Evolutionary conservation across 805 yeast species (phyloP).

Genomic region (Kodamaea fukazawae): DNA sequence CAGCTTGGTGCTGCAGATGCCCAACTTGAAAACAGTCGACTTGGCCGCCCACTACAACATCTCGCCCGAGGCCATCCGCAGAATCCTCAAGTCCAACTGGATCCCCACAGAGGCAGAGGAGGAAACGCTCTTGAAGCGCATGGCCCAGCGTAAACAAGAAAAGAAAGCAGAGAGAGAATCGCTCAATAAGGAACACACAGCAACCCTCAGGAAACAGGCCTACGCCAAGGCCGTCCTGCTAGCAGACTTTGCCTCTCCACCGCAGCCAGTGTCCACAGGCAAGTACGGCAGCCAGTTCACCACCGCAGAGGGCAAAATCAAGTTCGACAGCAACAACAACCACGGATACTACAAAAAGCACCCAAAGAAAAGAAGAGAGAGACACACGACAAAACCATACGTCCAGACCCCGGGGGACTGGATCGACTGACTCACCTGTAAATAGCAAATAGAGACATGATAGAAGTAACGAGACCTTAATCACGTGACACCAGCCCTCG

Average conservation of each 20-base stretch:
- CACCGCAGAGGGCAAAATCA: slow-evolving; percentile 13
- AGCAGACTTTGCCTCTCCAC: slow-evolving; percentile 3
- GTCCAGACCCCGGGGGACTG: slow-evolving; percentile 25
- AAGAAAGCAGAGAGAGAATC: slow-evolving; percentile 8
- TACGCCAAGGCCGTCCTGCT: slow-evolving; percentile 5
- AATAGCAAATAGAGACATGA: background rate
- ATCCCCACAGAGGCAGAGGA: slow-evolving; percentile 58
- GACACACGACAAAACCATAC: slow-evolving; percentile 16
- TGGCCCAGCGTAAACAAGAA: slow-evolving; percentile 14
- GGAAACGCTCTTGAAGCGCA: slow-evolving; percentile 26
- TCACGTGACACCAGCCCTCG: too few relatives aligned
- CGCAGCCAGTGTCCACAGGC: background rate
- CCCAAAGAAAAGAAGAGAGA: slow-evolving; percentile 4
- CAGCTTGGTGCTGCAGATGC: slow-evolving; percentile 51
- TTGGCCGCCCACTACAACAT: slow-evolving; percentile 63
- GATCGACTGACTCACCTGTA: slow-evolving; percentile 11
- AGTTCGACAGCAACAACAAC: slow-evolving; percentile 14
- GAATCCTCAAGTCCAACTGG: slow-evolving; percentile 80
- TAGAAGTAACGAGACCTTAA: slow-evolving; percentile 3
- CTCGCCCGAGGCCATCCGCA: slow-evolving; percentile 78
- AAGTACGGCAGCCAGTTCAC: slow-evolving; percentile 10
- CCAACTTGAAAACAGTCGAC: slow-evolving; percentile 57
- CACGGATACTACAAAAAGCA: slow-evolving; percentile 13
- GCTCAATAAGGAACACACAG: slow-evolving; percentile 3
- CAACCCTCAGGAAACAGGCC: slow-evolving; percentile 1